phyloP scores from a whole-genome alignment of 371 early-diverging fungal species.

The Lichtheimia hyalospora region DNA sequence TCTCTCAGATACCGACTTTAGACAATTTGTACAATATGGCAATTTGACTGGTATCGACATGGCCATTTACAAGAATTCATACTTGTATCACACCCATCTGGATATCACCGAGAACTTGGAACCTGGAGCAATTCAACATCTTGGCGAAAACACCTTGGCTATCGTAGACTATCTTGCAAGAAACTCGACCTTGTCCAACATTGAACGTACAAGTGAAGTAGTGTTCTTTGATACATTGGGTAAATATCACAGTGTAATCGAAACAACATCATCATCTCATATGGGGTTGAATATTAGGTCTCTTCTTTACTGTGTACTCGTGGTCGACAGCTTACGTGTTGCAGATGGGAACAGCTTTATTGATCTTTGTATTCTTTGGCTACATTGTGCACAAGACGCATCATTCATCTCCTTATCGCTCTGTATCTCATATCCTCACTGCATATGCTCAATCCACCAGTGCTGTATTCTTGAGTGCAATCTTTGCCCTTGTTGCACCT shows the following conservation, averaged over 20 bases:
- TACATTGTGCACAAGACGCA: constrained; percentile 32
- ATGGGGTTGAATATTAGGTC: constrained; percentile 18
- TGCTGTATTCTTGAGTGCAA: constrained; percentile 43
- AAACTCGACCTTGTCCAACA: constrained; percentile 44
- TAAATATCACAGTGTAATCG: constrained; percentile 6
- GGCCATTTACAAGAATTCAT: constrained; percentile 74
- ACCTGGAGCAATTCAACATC: constrained; percentile 68
- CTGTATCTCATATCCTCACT: constrained; percentile 20
- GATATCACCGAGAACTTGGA: constrained; percentile 62
- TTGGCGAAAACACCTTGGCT: constrained; percentile 70
- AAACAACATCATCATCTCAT: too few relatives aligned
- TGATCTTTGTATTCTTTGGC: constrained; percentile 25
- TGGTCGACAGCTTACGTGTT: constrained; percentile 56
- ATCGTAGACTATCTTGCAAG: constrained; percentile 57
- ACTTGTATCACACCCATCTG: constrained; percentile 74
- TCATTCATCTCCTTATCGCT: constrained; percentile 40
- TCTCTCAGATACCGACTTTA: constrained; percentile 75
- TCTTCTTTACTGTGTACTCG: constrained; percentile 60
- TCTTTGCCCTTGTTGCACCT: constrained; percentile 45
- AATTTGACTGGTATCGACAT: constrained; percentile 69
- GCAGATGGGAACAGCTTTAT: constrained; percentile 36
- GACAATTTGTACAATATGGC: constrained; percentile 74
- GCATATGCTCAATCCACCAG: constrained; percentile 34
- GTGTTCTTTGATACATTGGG: constrained; percentile 72
- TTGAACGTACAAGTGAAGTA: constrained; percentile 55